Evolutionary conservation across 805 yeast genomes (phyloP).

Genomic region (Dipodascus geniculatus): DNA sequence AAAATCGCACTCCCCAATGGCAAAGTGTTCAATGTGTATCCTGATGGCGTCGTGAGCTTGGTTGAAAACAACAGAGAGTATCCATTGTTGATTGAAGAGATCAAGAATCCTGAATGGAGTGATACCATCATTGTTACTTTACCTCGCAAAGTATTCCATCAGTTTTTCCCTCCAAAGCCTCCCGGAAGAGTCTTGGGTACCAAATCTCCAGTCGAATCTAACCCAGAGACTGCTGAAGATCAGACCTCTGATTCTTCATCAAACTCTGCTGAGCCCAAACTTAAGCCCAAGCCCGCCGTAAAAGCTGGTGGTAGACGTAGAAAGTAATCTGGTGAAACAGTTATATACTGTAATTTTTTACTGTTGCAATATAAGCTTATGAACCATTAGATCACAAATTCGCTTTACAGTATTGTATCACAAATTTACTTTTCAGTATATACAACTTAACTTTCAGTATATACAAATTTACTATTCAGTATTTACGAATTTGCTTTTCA

Average conservation of each 20-base stretch:
- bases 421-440: too few species aligned
- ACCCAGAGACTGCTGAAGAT: background rate
- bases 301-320: slow-evolving; percentile 13
- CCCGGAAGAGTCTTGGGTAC: background rate
- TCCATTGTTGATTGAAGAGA: slow-evolving; percentile 19
- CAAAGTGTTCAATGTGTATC: slow-evolving; percentile 23
- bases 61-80: slow-evolving; percentile 22
- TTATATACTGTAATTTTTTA: too few species aligned
- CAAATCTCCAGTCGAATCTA: background rate
- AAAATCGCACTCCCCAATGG: slow-evolving; percentile 20
- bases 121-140: slow-evolving; percentile 23
- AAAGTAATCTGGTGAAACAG: background rate
- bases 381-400: too few species aligned
- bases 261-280: slow-evolving; percentile 2
- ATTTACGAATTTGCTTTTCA: too few species aligned
- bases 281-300: slow-evolving; percentile 12
- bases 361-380: too few species aligned
- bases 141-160: slow-evolving; percentile 12
- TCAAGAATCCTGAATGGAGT: slow-evolving; percentile 23
- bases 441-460: too few species aligned
- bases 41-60: slow-evolving; percentile 24
- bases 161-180: slow-evolving; percentile 12
- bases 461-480: too few species aligned
- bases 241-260: background rate
- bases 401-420: too few species aligned